Conservation (phyloP, 2,329 filamentous ascomycete genomes). For the Colletotrichum costaricense region DNA sequence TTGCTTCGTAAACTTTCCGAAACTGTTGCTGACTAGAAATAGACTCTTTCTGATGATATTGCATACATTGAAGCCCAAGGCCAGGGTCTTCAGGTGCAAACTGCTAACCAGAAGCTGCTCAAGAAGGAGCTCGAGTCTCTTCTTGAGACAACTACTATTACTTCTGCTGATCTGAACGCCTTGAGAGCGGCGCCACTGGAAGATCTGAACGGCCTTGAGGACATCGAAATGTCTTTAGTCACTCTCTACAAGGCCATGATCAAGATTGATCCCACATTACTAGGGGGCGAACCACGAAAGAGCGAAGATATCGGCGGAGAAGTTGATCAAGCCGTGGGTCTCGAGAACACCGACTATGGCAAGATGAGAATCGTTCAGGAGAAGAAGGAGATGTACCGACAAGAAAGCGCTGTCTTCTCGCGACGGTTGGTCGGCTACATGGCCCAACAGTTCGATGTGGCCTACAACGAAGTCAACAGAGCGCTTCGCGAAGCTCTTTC, state of each 20-base stretch:
- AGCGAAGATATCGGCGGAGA: slow-evolving; percentile 60
- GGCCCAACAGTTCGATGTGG: slow-evolving; percentile 81
- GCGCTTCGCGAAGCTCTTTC: slow-evolving; percentile 70
- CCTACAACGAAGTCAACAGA: slow-evolving; percentile 76
- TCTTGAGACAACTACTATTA: slow-evolving; percentile 92
- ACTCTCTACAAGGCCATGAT: slow-evolving; percentile 91
- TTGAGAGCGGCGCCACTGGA: slow-evolving; percentile 81
- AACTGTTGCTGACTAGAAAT: slow-evolving; percentile 39
- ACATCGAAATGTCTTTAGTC: slow-evolving; percentile 82
- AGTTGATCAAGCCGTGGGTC: slow-evolving; percentile 51
- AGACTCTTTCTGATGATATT: slow-evolving; percentile 96
- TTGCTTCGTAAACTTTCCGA: slow-evolving; percentile 16
- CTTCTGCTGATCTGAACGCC: slow-evolving; percentile 77
- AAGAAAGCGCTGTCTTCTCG: slow-evolving; percentile 81
- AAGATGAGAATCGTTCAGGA: slow-evolving; percentile 95
- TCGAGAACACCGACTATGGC: slow-evolving; percentile 75
- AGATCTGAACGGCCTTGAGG: slow-evolving; percentile 74
- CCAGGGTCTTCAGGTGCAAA: slow-evolving; percentile 96
- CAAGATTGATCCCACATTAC: slow-evolving; percentile 88
- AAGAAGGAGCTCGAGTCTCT: slow-evolving; percentile 89
- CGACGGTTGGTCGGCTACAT: slow-evolving; percentile 85
- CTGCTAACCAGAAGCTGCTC: slow-evolving; percentile 94
- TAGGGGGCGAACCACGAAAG: slow-evolving; percentile 61
- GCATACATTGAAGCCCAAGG: slow-evolving; percentile 97
- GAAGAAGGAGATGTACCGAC: slow-evolving; percentile 89